Evolutionary conservation across 1,139 yeast species (phyloP), one percentile per base, ranked within the genome.

Genomic region (Candida frijolesensis): DNA sequence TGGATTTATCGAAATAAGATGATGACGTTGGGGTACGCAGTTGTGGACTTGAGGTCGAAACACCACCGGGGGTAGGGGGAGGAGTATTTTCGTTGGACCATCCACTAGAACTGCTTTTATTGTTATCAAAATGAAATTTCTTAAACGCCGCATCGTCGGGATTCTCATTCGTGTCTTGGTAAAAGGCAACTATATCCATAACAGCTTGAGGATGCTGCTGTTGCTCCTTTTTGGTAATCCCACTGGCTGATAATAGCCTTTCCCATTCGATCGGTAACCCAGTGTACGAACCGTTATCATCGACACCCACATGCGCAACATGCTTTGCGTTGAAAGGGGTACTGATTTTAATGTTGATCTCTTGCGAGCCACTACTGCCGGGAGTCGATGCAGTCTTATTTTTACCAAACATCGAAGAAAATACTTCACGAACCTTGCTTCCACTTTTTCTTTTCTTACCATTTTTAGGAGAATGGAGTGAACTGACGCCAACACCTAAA

Each of bases 231-330:
- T 82, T 83, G 5, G 96, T 81, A 47, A 94, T 89, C 42, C 98
- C 98, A 64, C 91, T 86, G 15, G 92, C 95, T 16, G 86, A 81
- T 54, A 94, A 76, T 45, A 91, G 74, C 53, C 82, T 79, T 60
- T 89, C 94, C 99, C 99, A 94, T 65, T 89, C 97, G 45, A 82
- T 83, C 1, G 98, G 99, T 49, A 92, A 76, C 1, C 97, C 98
- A 1, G 94, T 88, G 62, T 87, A 92, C 51, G 89, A 85, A 9
- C 97, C 96, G 33, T 94, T 86, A 59, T 84, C 86, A 66, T 92
- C 94, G 52, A 88, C 86, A 19, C 96, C 97, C 11, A 94, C 98
- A 67, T 94, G 98, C 2, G 96, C 90, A 40, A 90, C 88, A 64
- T 91, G 96, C 61, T 89, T 87, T 30, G 96, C 89, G 63, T 89